Base-by-base conservation (phyloP, 768 basidiomycete genomes). In the Russula emetica region DNA sequence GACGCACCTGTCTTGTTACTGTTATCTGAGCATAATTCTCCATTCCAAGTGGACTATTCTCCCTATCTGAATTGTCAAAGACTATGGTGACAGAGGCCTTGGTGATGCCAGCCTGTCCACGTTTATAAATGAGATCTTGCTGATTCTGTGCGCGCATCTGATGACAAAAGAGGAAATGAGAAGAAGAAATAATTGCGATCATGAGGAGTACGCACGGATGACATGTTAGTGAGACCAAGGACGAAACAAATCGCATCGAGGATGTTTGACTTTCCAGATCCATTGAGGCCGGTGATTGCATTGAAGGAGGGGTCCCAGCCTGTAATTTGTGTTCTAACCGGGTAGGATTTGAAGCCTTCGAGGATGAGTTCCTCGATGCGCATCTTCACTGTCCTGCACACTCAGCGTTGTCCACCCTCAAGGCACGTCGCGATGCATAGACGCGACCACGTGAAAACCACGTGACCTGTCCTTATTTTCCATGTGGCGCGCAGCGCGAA, bases 221-320 rank as follows among this genome's bases (percentile, higher is more conserved):
- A 79, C 89, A 98, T 92, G 74, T 98, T 98, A 2, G 95, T 98
- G 69, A 98, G 92, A 18, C 97, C 97, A 22, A 99, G 82, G 18
- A 98, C 97, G 73, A 99, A 99, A 76, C 95, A 97, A 76, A 98
- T 98, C 63, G 97, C 95, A 79, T 99, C 97, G 67, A 99, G 85
- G 70, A 99, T 98, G 78, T 99, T 99, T 63, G 94, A 97, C 79
- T 99, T 98, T 70, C 96, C 96, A 0, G 94, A 96, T 2, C 93
- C 94, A 78, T 94, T 94, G 69, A 92, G 83, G 52, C 95, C 95
- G 5, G 94, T 97, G 76, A 99, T 98, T 5, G 97, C 97, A 74
- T 98, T 98, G 83, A 99, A 99, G 5, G 93, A 96, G 7, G 92
- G 77, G 73, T 98, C 96, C 94, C 97, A 99, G 66, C 95, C 96